Base-by-base conservation (phyloP, 768 basidiomycete species). In the Russula sp. region DNA sequence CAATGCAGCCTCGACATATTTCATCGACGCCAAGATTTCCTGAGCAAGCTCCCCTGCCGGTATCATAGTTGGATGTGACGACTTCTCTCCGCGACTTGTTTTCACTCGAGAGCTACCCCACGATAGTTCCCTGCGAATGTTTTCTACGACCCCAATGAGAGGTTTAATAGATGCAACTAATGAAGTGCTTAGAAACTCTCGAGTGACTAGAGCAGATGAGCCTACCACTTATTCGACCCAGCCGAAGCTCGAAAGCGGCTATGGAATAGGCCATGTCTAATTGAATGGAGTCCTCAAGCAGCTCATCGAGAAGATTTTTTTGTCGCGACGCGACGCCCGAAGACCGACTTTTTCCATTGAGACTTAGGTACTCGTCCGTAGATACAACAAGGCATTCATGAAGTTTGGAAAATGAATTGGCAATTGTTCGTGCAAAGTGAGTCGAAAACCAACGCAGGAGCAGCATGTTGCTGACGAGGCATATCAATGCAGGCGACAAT, bases 181-280 rank as follows among this genome's bases (percentile, higher is more conserved):
- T 27, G 40, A 55, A 40, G 20, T 45, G 37, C 11, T 71, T 37
- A 59, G 61, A 57, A 37, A 57, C 16, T 22, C 16, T 59, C 18
- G 5, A 50, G n/a, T 16, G 32, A 16, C 16, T 42, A 5, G 35
- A 20, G 18, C 6, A 55, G 14, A 57, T 16, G 40, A 20, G 57
- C 74, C 63, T 65, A 81, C 80, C 74, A 52, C 75, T 74, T 39
- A 81, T 68, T 22, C 79, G 75, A 27, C 79, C 79, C 7, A 80
- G 63, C 6, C 79, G 75, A 35, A 80, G 70, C 56, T 82, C 80
- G 55, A 82, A 80, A 3, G 75, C 72, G 11, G 80, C 79, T 62
- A 78, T 78, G 3, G 75, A 75, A 64, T 80, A 80, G 22, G 72
- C 70, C 45, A 74, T 67, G 61, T 79, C 77, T 42, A 82, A 69